Evolutionary conservation across 2,329 filamentous ascomycete genomes (phyloP), one percentile per base, ranked within the genome.

Genomic region (Coniochaeta sp.): DNA sequence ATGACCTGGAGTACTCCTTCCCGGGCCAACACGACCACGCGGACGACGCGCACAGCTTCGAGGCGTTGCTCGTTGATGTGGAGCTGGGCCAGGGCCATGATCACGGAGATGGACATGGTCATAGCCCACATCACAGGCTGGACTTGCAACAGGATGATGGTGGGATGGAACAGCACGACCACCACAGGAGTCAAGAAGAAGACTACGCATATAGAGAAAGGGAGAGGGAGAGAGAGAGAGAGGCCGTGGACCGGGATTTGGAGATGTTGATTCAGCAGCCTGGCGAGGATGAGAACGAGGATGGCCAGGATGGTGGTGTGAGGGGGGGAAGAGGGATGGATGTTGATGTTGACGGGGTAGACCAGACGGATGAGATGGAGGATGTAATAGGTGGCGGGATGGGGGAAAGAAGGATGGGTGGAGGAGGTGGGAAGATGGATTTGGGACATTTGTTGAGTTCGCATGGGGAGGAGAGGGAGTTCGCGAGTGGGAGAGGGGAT

Each of bases 211-310:
- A n/a, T n/a, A n/a, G n/a, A n/a, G n/a, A n/a, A n/a, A n/a, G n/a
- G n/a, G n/a, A n/a, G n/a, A n/a, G n/a, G n/a, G n/a, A n/a, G n/a
- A n/a, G n/a, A n/a, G n/a, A n/a, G n/a, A n/a, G n/a, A n/a, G 59
- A 60, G 1, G 64, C 71, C 1, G 71, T 77, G 27, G 74, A 78
- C 33, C 66, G 69, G 14, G 76, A 79, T 51, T 56, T 79, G 55
- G 76, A 78, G 42, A 77, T 79, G 75, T 56, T 79, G 52, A 76
- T 78, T 31, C 70, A 74, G 52, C 71, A 75, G 35, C 65, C 69
- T 26, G 67, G 70, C 18, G 72, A 68, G 0, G 74, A 75, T 0
- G 71, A 76, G 0, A 72, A 74, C 2, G 65, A 59, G 7, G 49
- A 54, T 10, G 53, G 53, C 10, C 48, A 51, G 10, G 45, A 53